phyloP scores from a whole-genome alignment of 345 rosid genomes.

The Gossypium arboreum region DNA sequence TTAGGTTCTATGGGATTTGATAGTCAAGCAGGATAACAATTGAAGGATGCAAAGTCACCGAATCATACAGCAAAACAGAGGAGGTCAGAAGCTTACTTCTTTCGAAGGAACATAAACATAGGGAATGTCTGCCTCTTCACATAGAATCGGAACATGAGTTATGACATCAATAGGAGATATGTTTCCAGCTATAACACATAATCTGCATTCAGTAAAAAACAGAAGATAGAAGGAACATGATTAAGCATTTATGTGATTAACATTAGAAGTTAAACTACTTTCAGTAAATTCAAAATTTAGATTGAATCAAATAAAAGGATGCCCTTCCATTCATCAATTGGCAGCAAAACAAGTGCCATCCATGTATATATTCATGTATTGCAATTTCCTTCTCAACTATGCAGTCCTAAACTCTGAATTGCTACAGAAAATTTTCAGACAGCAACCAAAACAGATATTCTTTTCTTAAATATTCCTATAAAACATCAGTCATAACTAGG shows the following conservation, averaged over 20 bases:
- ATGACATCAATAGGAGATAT: constrained; percentile 97
- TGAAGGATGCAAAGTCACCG: constrained; percentile 1
- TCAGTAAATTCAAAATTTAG: neutral
- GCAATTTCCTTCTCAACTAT: neutral
- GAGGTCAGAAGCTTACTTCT: constrained; percentile 51
- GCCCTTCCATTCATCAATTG: neutral
- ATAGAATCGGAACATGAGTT: constrained; percentile 87
- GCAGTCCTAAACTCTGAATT: too few species aligned
- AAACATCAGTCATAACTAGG: too few species aligned
- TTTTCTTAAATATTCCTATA: too few species aligned
- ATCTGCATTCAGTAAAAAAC: constrained; percentile 33
- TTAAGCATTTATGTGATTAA: neutral
- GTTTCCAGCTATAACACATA: constrained; percentile 94
- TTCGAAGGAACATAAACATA: constrained; percentile 83
- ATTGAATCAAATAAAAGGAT: neutral
- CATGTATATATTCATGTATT: neutral
- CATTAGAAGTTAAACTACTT: neutral
- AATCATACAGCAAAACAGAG: neutral
- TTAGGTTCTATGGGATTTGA: neutral
- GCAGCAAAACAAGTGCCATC: neutral
- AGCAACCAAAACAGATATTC: too few species aligned
- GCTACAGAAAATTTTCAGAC: too few species aligned
- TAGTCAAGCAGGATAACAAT: neutral
- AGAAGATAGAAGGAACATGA: neutral
- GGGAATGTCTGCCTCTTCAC: constrained; percentile 83